Evolutionary conservation across 2,329 filamentous ascomycete genomes (phyloP).

Genomic region (Colletotrichum echinochloae): DNA sequence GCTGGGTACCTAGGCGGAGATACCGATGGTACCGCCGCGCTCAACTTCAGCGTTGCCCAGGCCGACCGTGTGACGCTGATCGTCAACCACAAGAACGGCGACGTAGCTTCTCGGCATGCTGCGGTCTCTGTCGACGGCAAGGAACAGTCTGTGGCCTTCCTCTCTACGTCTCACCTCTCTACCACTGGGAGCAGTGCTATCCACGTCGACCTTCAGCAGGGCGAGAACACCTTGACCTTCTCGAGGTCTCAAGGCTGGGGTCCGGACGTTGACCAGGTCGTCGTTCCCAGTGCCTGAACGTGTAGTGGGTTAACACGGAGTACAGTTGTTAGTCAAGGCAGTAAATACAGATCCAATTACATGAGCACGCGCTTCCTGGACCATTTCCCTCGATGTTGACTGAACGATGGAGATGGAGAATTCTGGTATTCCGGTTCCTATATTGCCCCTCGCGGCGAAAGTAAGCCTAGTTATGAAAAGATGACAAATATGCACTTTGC

Average conservation of each 20-base stretch:
- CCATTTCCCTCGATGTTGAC: neutral
- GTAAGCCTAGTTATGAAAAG: too few relatives aligned
- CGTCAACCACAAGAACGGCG: slow-evolving; percentile 68
- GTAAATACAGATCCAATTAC: neutral
- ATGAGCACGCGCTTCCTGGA: neutral
- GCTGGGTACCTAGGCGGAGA: slow-evolving; percentile 69
- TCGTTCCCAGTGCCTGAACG: slow-evolving; percentile 56
- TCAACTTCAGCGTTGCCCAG: slow-evolving; percentile 58
- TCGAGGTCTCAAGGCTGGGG: slow-evolving; percentile 56
- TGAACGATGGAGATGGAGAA: neutral
- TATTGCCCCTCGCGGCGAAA: too few relatives aligned
- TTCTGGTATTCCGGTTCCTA: neutral
- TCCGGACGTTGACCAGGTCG: slow-evolving; percentile 65
- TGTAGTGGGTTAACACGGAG: too few relatives aligned
- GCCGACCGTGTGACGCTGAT: slow-evolving; percentile 63
- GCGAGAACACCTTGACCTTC: slow-evolving; percentile 63
- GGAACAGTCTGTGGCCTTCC: slow-evolving; percentile 63
- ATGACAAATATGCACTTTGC: too few relatives aligned
- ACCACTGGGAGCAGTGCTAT: slow-evolving; percentile 60
- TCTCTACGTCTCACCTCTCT: slow-evolving; percentile 58
- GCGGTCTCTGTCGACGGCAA: slow-evolving; percentile 68
- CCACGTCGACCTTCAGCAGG: slow-evolving; percentile 60
- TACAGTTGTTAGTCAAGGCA: neutral
- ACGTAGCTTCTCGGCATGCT: slow-evolving; percentile 63
- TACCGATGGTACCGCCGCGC: slow-evolving; percentile 58